These are phyloP conservation scores for Schizochytrium sp. DNA, from an alignment of 108 stramenopile genomes.

Conservation along the genomic window DNA sequence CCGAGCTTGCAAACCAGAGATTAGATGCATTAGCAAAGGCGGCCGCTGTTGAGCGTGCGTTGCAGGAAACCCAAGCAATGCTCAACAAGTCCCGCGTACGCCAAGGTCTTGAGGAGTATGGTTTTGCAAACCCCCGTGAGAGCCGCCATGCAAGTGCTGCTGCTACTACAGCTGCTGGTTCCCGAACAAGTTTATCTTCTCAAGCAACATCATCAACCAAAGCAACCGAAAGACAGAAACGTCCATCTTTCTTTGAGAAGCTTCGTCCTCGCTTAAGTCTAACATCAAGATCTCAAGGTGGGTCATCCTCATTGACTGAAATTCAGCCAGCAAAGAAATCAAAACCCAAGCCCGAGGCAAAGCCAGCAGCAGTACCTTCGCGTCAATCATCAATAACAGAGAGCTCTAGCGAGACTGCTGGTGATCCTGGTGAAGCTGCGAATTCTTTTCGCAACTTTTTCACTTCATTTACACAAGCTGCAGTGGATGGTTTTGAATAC, in stretches of 20 bases:
- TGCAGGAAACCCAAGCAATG: conserved; percentile 34
- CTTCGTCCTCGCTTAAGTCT: not conserved
- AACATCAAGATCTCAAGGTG: not conserved
- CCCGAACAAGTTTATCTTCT: not conserved
- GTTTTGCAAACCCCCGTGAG: conserved; percentile 31
- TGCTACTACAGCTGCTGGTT: not conserved
- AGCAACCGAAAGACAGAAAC: not conserved
- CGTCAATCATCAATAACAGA: not conserved
- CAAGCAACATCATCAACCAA: not conserved
- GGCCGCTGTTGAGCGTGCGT: conserved; percentile 20
- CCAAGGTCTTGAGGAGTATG: conserved; percentile 26
- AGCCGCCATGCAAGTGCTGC: not conserved
- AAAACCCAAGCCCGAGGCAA: not conserved
- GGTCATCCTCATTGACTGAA: no score
- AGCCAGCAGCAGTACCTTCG: not conserved
- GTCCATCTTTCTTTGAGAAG: not conserved
- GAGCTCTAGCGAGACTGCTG: not conserved
- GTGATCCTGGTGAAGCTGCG: conserved; percentile 10
- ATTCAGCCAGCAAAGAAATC: not conserved
- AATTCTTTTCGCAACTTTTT: not conserved
- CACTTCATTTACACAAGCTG: conserved; percentile 24
- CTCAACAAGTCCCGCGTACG: not conserved
- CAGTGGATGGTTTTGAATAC: conserved; percentile 56
- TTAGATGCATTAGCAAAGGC: conserved; percentile 52
- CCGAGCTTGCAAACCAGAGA: conserved; percentile 16